Evolutionary conservation across 352 stramenopile species (phyloP).

Genomic region (Phytophthora ohioensis): DNA sequence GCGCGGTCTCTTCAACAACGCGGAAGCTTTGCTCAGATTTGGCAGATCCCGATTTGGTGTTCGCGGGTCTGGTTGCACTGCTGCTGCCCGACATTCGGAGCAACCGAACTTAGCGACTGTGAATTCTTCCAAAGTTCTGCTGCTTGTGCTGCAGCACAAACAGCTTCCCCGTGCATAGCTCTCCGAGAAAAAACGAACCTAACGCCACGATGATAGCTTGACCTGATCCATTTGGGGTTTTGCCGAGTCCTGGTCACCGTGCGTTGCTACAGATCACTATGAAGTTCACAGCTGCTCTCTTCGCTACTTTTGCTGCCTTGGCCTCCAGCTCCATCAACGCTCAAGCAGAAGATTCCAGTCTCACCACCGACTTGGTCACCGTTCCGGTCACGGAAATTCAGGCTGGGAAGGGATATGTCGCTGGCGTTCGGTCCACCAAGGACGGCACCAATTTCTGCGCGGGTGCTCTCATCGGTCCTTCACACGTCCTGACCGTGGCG

Average conservation of each 20-base stretch:
- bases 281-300: slow-evolving; percentile 26
- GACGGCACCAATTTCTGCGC: slow-evolving; percentile 41
- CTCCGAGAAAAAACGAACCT: slow-evolving; percentile 16
- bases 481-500: slow-evolving; percentile 47
- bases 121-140: slow-evolving; percentile 6
- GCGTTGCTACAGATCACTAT: slow-evolving; percentile 14
- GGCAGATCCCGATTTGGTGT: slow-evolving; percentile 35
- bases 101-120: slow-evolving; percentile 33
- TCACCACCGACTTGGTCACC: slow-evolving; percentile 20
- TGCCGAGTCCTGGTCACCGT: slow-evolving; percentile 16
- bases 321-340: slow-evolving; percentile 11
- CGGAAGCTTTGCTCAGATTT: slow-evolving; percentile 31
- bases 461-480: slow-evolving; percentile 54
- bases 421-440: slow-evolving; percentile 39
- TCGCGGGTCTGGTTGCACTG: slow-evolving; percentile 10
- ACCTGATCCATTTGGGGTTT: slow-evolving; percentile 39
- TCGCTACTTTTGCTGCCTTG: slow-evolving; percentile 12
- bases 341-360: slow-evolving; percentile 15
- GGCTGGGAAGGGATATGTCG: slow-evolving; percentile 50
- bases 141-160: slow-evolving; percentile 2
- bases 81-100: slow-evolving; percentile 33
- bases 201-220: slow-evolving; percentile 4
- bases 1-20: slow-evolving; percentile 22
- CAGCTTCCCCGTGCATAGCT: neutral
- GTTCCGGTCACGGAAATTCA: slow-evolving; percentile 37